phyloP scores from a whole-genome alignment of 1,139 yeast genomes.

The Saccharomycopsis hybrid region DNA sequence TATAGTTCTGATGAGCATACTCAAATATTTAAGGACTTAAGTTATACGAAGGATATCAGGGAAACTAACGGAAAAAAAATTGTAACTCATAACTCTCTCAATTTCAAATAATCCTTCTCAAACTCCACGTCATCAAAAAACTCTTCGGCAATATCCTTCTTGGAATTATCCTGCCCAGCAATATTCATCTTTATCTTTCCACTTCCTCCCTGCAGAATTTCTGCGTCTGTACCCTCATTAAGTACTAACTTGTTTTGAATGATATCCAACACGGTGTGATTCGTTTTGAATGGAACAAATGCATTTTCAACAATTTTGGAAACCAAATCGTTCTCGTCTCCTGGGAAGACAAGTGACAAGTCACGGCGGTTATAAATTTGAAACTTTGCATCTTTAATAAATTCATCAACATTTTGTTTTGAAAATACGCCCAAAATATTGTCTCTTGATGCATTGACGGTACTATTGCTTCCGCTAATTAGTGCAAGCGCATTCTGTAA shows the following conservation, averaged over 20 bases:
- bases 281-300: background rate
- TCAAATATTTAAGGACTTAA: no score
- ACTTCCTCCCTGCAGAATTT: background rate
- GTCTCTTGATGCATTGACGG: no score
- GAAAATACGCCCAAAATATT: no score
- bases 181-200: no score
- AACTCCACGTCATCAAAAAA: background rate
- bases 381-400: background rate
- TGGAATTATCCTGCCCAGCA: no score
- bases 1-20: no score
- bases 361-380: slow-evolving; percentile 1
- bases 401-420: background rate
- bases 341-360: background rate
- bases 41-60: no score
- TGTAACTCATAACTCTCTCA: background rate
- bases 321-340: background rate
- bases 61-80: no score
- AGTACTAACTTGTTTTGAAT: background rate
- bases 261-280: background rate
- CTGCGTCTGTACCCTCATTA: background rate
- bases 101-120: background rate
- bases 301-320: background rate
- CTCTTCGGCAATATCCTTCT: background rate
- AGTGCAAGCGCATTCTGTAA: background rate
- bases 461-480: background rate